Conservation (phyloP, 768 basidiomycete genomes). For the Collybia sordida region DNA sequence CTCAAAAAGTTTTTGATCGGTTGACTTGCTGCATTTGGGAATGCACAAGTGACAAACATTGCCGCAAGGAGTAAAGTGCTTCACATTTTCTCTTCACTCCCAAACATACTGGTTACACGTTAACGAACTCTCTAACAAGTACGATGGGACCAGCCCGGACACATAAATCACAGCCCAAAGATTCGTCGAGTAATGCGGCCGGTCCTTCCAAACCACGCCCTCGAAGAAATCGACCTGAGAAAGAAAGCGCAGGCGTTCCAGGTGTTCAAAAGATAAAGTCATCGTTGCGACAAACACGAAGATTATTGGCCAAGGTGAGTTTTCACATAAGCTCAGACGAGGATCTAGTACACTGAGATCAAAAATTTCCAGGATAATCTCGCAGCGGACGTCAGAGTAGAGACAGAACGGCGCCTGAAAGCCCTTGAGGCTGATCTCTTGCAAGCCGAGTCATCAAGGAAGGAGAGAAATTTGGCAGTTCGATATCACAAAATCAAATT, state of each 20-base stretch:
- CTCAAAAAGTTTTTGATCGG: constrained; percentile 16
- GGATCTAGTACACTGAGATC: not conserved
- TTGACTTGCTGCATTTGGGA: constrained; percentile 11
- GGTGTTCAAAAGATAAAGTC: constrained; percentile 90
- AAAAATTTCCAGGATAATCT: constrained; percentile 57
- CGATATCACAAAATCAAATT: constrained; percentile 93
- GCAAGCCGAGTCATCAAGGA: constrained; percentile 57
- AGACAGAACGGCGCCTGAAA: constrained; percentile 76
- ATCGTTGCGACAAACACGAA: constrained; percentile 75
- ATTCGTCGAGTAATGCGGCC: constrained; percentile 12
- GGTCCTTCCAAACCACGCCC: constrained; percentile 24
- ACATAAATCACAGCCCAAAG: constrained; percentile 6
- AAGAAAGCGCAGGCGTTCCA: constrained; percentile 37
- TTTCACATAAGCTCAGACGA: not conserved
- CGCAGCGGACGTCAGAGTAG: constrained; percentile 81
- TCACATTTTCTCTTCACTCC: not conserved
- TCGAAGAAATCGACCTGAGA: constrained; percentile 18
- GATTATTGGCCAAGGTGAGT: constrained; percentile 77
- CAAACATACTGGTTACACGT: not conserved
- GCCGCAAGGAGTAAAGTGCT: too few species aligned
- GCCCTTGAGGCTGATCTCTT: constrained; percentile 73
- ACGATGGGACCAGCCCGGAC: constrained; percentile 20
- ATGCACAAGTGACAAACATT: too few species aligned
- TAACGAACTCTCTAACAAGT: constrained; percentile 4
- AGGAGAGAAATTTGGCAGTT: constrained; percentile 71